phyloP scores from a whole-genome alignment of 1,284 basidiomycete species.

The Melampsora larici-populina region DNA sequence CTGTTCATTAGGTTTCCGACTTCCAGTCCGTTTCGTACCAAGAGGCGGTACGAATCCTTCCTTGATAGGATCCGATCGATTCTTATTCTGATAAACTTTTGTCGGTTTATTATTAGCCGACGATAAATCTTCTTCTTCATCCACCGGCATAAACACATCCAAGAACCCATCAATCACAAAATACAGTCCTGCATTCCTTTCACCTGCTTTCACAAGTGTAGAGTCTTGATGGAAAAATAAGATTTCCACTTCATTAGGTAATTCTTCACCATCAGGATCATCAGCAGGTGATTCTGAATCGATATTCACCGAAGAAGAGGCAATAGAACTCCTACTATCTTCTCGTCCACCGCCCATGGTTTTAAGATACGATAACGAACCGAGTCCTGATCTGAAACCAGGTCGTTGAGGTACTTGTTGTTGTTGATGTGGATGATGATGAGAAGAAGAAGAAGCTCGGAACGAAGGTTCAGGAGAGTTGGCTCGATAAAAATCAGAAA shows the following conservation, averaged over 20 bases:
- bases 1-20: no score
- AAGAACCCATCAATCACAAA: slow-evolving; percentile 98
- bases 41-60: no score
- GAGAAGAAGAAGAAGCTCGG: neutral
- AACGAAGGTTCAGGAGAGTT: slow-evolving; percentile 48
- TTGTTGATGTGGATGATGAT: no score
- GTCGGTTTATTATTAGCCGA: no score
- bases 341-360: slow-evolving; percentile 59
- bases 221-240: slow-evolving; percentile 85
- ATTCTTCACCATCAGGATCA: slow-evolving; percentile 65
- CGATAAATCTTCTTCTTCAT: slow-evolving; percentile 45
- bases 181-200: slow-evolving; percentile 85
- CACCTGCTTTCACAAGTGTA: slow-evolving; percentile 81
- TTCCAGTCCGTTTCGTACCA: no score
- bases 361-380: slow-evolving; percentile 78
- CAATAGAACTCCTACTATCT: slow-evolving; percentile 42
- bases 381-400: slow-evolving; percentile 73
- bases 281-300: slow-evolving; percentile 59
- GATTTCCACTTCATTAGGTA: slow-evolving; percentile 95
- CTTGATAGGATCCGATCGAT: no score
- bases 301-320: slow-evolving; percentile 46
- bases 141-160: slow-evolving; percentile 76
- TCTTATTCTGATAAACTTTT: no score
- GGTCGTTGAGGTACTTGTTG: slow-evolving; percentile 29
- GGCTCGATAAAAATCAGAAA: slow-evolving; percentile 54